Evolutionary conservation across 2,329 filamentous ascomycete species (phyloP).

Genomic region (Ophiostoma sp.): DNA sequence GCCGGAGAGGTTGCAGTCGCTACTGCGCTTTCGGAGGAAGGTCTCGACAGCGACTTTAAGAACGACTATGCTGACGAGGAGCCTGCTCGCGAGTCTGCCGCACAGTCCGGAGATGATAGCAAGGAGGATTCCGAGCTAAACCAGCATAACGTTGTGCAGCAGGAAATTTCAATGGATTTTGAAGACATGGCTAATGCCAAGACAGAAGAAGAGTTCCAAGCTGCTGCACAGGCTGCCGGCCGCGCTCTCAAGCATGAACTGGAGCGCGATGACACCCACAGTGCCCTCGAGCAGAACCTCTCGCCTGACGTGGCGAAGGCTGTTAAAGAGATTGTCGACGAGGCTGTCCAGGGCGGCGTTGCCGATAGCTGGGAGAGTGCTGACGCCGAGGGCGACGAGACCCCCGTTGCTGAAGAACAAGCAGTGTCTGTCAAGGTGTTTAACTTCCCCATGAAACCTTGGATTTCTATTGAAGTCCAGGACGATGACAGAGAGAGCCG

Average conservation of each 20-base stretch:
- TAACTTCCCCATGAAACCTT: slow-evolving; percentile 95
- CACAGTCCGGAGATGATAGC: slow-evolving; percentile 48
- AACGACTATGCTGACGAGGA: slow-evolving; percentile 63
- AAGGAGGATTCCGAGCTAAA: slow-evolving; percentile 50
- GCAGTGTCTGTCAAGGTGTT: slow-evolving; percentile 69
- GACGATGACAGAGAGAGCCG: slow-evolving; percentile 50
- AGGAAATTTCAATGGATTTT: slow-evolving; percentile 44
- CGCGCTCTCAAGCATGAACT: slow-evolving; percentile 49
- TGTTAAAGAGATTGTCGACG: slow-evolving; percentile 47
- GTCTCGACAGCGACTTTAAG: slow-evolving; percentile 20
- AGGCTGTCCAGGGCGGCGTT: slow-evolving; percentile 54
- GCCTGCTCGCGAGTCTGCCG: slow-evolving; percentile 60
- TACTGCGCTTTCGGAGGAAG: background rate
- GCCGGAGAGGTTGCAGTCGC: background rate
- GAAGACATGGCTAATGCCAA: slow-evolving; percentile 46
- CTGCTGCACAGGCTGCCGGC: slow-evolving; percentile 44
- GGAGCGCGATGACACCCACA: slow-evolving; percentile 48
- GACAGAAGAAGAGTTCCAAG: slow-evolving; percentile 50
- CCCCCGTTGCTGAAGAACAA: slow-evolving; percentile 53
- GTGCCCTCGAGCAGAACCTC: slow-evolving; percentile 48
- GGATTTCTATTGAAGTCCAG: slow-evolving; percentile 79
- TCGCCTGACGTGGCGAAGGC: slow-evolving; percentile 49
- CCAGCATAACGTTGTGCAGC: slow-evolving; percentile 32
- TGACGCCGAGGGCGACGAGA: slow-evolving; percentile 60
- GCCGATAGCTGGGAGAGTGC: slow-evolving; percentile 92